Evolutionary conservation across 495 filamentous ascomycete species (phyloP), one percentile per base, ranked within the genome.

Genomic region (Aspergillus panamensis): DNA sequence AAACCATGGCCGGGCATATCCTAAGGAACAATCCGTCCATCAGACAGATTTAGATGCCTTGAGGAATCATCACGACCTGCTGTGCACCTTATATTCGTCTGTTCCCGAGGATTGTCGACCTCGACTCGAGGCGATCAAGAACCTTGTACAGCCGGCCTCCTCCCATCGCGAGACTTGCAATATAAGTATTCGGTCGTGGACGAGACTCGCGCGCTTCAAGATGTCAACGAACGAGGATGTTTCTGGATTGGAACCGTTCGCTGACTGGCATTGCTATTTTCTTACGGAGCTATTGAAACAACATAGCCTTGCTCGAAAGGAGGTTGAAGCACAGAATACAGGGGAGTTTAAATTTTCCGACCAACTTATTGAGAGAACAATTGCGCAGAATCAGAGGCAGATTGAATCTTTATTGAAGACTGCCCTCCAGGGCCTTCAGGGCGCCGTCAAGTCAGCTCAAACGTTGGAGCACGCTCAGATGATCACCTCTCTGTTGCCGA

Each of bases 1-100:
- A 13, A 97, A 96, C 60, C 91, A 97, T 66, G 86, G 90, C 45
- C 85, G 91, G 17, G 85, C 85, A 45, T 92, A 94, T 62, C 89
- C 88, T 6, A 96, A 92, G 67, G 91, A 96, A 62, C 80, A 91
- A 57, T 73, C 77, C 0, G 74, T 97, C 17, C 81, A 78, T 35
- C 82, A 88, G 61, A 83, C 84, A 51, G 89, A 96, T 57, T 77
- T 97, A n/a, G 86, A 90, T 20, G 87, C 92, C 0, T 74, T 97
- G 35, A 82, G 91, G 57, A 98, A 97, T 65, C 93, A 98, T 61
- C 91, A 96, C 65, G 91, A 97, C 67, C 81, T 98, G 45, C 82
- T 98, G 2, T 91, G 87, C 60, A 93, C 89, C 3, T 78, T 98
- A 32, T 96, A 91, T 72, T 96, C 86, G 85, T 87, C 82, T 10